A percentile compares a stretch with the other conserved stretches of the same genome.
phyloP scores from a whole-genome alignment of 345 rosid species.

The Gossypium herbaceum region DNA sequence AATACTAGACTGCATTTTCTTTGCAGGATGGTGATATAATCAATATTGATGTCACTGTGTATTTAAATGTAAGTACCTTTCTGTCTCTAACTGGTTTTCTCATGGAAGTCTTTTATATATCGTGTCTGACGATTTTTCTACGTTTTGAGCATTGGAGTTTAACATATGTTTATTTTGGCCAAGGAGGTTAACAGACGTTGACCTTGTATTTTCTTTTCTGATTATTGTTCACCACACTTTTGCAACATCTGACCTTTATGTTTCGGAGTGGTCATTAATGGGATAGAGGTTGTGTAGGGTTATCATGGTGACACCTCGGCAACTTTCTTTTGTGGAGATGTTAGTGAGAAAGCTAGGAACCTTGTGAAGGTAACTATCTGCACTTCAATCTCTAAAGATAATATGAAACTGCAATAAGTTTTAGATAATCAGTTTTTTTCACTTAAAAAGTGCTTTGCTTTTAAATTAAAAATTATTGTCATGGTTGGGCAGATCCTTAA shows the following conservation, averaged over 20 bases:
- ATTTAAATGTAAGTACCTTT: constrained; percentile 57
- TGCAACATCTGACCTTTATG: neutral
- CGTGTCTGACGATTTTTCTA: neutral
- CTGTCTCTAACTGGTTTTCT: neutral
- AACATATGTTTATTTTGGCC: neutral
- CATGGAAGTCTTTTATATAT: neutral
- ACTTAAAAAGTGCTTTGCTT: neutral
- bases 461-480: neutral
- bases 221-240: constrained; percentile 13
- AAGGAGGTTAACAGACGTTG: constrained; percentile 3
- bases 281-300: constrained; percentile 44
- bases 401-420: neutral
- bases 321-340: constrained; percentile 90
- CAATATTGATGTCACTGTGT: constrained; percentile 89
- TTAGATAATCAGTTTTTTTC: neutral
- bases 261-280: constrained; percentile 1
- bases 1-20: neutral
- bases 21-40: constrained; percentile 93
- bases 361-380: constrained; percentile 63
- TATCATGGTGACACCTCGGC: constrained; percentile 96
- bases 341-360: constrained; percentile 65
- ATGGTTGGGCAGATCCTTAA: neutral
- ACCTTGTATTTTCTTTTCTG: neutral
- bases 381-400: neutral
- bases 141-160: neutral